A percentile compares a stretch with the other conserved stretches of the same genome.
Conservation (phyloP, 164 flowering plant genomes). For the Berberis vulgaris region DNA sequence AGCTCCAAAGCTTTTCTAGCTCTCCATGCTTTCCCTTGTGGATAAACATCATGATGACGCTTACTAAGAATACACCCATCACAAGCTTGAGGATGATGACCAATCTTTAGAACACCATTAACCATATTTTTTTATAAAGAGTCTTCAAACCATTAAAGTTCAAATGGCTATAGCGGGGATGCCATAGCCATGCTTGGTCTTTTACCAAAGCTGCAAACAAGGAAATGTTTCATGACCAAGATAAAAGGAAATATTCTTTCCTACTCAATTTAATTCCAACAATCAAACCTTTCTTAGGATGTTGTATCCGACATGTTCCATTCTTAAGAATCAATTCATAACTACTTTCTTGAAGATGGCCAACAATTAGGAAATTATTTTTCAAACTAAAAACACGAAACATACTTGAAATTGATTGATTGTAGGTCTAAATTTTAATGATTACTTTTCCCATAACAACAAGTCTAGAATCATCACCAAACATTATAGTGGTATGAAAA, state of each 20-base stretch:
- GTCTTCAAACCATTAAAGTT: background rate
- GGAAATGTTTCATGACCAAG: background rate
- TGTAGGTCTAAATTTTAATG: too few relatives aligned
- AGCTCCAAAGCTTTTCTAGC: background rate
- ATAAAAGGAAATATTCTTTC: background rate
- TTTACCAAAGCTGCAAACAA: background rate
- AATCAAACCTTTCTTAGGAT: too few relatives aligned
- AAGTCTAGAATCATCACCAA: background rate
- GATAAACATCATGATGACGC: background rate
- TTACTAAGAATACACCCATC: conserved; percentile 3
- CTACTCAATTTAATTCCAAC: too few relatives aligned
- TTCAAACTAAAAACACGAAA: too few relatives aligned
- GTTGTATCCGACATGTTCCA: too few relatives aligned
- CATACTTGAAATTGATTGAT: too few relatives aligned
- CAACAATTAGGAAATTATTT: too few relatives aligned
- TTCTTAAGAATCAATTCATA: too few relatives aligned
- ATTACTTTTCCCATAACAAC: background rate
- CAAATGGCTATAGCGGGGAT: background rate
- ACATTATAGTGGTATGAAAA: background rate
- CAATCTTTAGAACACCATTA: background rate
- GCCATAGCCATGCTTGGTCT: conserved; percentile 3
- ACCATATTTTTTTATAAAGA: background rate
- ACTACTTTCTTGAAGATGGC: too few relatives aligned
- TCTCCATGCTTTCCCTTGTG: background rate
- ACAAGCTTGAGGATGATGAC: background rate